Evolutionary conservation across 176 grass and related monocot genomes (phyloP).

Genomic region (Pharus latifolius): DNA sequence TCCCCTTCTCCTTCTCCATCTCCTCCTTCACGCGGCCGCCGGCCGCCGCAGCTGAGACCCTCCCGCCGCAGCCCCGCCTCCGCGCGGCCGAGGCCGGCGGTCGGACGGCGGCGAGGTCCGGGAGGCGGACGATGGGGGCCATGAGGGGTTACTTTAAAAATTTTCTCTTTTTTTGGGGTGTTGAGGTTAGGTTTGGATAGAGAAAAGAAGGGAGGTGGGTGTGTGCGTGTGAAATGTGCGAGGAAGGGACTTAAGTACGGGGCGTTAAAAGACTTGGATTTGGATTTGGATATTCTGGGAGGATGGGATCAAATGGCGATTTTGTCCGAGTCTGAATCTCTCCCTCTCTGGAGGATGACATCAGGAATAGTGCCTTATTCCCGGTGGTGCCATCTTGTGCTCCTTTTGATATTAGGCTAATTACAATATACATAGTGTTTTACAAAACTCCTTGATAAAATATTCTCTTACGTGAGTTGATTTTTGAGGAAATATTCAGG

Average conservation of each 20-base stretch:
- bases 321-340: background rate
- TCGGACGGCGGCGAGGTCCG: constrained; percentile 38
- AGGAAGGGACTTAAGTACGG: background rate
- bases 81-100: background rate
- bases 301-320: background rate
- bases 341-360: background rate
- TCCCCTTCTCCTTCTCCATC: constrained; percentile 27
- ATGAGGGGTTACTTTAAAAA: constrained; percentile 14
- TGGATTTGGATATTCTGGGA: constrained; percentile 10
- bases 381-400: too few species aligned
- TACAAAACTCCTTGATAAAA: too few species aligned
- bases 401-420: too few species aligned
- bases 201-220: background rate
- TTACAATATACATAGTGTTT: too few species aligned
- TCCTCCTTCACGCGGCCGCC: constrained; percentile 38
- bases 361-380: too few species aligned
- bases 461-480: too few species aligned
- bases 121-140: constrained; percentile 48
- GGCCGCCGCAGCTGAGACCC: background rate
- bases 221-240: constrained; percentile 34
- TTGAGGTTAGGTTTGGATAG: background rate
- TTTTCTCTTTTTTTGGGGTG: background rate
- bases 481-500: too few species aligned
- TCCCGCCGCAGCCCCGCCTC: background rate
- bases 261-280: background rate